phyloP scores from a whole-genome alignment of 2,329 filamentous ascomycete genomes.

The Emericellopsis atlantica region DNA sequence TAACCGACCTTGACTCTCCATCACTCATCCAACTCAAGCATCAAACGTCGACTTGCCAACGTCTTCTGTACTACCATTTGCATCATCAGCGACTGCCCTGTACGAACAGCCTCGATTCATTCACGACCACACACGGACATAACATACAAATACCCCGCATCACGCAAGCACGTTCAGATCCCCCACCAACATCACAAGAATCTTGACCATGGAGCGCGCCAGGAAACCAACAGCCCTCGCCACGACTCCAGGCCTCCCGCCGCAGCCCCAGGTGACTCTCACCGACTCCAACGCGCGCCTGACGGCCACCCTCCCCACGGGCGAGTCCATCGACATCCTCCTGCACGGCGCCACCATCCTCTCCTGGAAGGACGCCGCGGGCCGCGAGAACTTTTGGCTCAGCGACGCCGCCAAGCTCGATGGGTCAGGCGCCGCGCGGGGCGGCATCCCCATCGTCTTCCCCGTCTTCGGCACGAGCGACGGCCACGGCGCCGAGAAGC shows the following conservation, averaged over 20 bases:
- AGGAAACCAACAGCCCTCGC: conserved; percentile 73
- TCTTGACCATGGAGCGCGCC: conserved; percentile 55
- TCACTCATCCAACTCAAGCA: no score
- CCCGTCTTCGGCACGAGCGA: conserved; percentile 80
- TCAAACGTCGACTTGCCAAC: no score
- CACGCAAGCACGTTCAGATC: neutral
- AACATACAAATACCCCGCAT: neutral
- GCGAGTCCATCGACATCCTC: conserved; percentile 74
- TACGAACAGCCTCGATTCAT: no score
- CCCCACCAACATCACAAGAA: neutral
- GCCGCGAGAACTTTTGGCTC: conserved; percentile 75
- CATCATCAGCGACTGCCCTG: no score
- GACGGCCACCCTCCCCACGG: conserved; percentile 68
- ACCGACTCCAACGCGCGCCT: conserved; percentile 60
- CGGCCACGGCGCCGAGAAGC: conserved; percentile 62
- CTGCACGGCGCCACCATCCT: conserved; percentile 88
- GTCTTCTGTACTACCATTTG: no score
- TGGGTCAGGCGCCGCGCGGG: conserved; percentile 78
- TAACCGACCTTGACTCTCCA: no score
- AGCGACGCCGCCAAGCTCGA: conserved; percentile 72
- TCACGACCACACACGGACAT: no score
- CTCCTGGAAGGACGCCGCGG: conserved; percentile 77
- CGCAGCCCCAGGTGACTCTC: conserved; percentile 65
- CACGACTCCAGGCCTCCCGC: conserved; percentile 59
- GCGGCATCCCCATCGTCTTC: conserved; percentile 86